These are phyloP conservation scores for Pichia exigua DNA, from an alignment of 805 yeast species.

Conservation along the genomic window DNA sequence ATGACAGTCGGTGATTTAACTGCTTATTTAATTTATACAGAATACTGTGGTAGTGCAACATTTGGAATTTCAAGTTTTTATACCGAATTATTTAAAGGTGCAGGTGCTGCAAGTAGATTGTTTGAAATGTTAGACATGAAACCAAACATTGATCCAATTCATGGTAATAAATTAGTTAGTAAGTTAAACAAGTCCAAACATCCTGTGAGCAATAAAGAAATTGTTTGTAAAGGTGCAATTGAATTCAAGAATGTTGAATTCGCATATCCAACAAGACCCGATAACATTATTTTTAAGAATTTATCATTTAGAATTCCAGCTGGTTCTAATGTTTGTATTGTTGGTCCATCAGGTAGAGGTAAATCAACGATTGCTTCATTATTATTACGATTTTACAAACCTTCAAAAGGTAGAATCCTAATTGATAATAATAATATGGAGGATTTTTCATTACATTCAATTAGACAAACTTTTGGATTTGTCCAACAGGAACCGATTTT, in stretches of 20 bases:
- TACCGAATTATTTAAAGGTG: constrained; percentile 92
- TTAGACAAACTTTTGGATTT: constrained; percentile 70
- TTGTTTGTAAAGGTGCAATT: constrained; percentile 45
- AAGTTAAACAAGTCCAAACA: constrained; percentile 1
- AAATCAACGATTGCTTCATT: constrained; percentile 84
- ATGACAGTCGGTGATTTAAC: constrained; percentile 85
- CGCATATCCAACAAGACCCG: constrained; percentile 80
- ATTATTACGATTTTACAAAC: constrained; percentile 78
- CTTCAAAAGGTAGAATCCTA: constrained; percentile 53
- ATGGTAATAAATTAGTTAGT: constrained; percentile 42
- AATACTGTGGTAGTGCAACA: constrained; percentile 86
- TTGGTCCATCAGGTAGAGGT: constrained; percentile 95
- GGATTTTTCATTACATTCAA: constrained; percentile 65
- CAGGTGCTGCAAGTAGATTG: constrained; percentile 89
- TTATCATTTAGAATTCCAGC: constrained; percentile 58
- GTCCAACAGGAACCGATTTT: constrained; percentile 91
- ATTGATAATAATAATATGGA: constrained; percentile 63
- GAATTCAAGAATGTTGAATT: constrained; percentile 61
- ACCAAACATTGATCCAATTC: constrained; percentile 62
- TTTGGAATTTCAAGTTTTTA: constrained; percentile 88
- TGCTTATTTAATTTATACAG: constrained; percentile 92
- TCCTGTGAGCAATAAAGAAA: constrained; percentile 1
- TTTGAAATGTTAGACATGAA: constrained; percentile 79
- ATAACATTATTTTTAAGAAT: constrained; percentile 55
- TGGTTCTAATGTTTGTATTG: constrained; percentile 88